Conservation (phyloP, 2,329 filamentous ascomycete species). For the Calonectria honghensis region DNA sequence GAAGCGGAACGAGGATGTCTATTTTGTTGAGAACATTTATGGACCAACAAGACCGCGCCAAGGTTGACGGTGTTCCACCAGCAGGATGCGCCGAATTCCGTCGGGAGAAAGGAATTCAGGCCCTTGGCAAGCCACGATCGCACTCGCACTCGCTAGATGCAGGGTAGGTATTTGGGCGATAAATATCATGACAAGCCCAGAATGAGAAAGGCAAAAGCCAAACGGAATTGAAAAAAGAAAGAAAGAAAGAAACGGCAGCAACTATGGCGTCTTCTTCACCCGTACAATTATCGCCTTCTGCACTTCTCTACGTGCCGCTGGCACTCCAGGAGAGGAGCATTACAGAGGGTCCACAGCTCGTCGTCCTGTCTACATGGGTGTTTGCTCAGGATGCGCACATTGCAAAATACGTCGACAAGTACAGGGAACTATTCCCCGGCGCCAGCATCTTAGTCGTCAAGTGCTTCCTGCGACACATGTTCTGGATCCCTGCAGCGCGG, state of each 20-base stretch:
- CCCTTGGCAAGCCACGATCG: background rate
- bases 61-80: too few relatives aligned
- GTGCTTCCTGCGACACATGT: conserved; percentile 14
- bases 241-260: too few relatives aligned
- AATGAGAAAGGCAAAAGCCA: background rate
- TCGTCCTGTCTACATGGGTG: conserved; percentile 7
- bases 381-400: conserved; percentile 29
- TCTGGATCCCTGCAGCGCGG: conserved; percentile 18
- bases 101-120: background rate
- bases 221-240: background rate
- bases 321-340: background rate
- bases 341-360: background rate
- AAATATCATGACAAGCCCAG: background rate
- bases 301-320: background rate
- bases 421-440: conserved; percentile 11
- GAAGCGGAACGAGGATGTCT: background rate
- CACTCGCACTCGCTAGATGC: conserved; percentile 19
- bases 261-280: background rate
- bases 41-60: background rate
- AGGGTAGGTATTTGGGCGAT: background rate
- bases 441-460: conserved; percentile 1
- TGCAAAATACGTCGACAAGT: conserved; percentile 18
- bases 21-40: background rate
- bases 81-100: background rate
- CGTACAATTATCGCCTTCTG: conserved; percentile 3